Evolutionary conservation across 257 asterid species (phyloP).

Genomic region (Plantago elongata): DNA sequence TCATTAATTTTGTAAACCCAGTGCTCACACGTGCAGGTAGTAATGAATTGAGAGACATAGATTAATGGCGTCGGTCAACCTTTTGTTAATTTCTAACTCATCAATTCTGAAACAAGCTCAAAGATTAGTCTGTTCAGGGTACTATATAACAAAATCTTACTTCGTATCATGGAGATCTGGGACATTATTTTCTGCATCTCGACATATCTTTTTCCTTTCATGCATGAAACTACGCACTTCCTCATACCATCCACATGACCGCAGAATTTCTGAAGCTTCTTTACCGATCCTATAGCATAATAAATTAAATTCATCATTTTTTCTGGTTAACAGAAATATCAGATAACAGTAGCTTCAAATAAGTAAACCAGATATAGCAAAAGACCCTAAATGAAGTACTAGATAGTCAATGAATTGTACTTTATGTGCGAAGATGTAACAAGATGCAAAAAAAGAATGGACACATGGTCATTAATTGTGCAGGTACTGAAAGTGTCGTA

Average conservation of each 20-base stretch:
- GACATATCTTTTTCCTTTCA: slow-evolving; percentile 52
- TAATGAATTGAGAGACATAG: too few species aligned
- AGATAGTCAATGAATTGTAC: not conserved
- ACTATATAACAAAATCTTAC: slow-evolving; percentile 36
- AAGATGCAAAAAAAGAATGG: not conserved
- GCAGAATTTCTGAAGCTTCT: slow-evolving; percentile 65
- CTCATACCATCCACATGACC: slow-evolving; percentile 75
- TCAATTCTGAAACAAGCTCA: slow-evolving; percentile 13
- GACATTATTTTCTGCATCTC: slow-evolving; percentile 31
- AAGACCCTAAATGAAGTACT: slow-evolving; percentile 10
- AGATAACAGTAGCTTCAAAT: not conserved
- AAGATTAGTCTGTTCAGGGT: not conserved
- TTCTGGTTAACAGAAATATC: not conserved
- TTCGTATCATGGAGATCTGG: slow-evolving; percentile 43
- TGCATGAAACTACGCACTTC: slow-evolving; percentile 72
- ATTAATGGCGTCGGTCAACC: too few species aligned
- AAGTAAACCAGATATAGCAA: slow-evolving; percentile 8
- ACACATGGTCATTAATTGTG: not conserved
- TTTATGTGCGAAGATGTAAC: not conserved
- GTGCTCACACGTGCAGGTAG: too few species aligned
- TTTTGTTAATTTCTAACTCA: not conserved
- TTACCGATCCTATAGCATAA: slow-evolving; percentile 57
- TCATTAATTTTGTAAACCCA: too few species aligned
- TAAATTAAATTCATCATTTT: slow-evolving; percentile 1
- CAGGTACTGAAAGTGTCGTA: not conserved